A percentile compares a stretch with the other conserved stretches of the same genome.
Evolutionary conservation across 306 rosid genomes (phyloP).

Genomic region (Cicer pinnatifidum): DNA sequence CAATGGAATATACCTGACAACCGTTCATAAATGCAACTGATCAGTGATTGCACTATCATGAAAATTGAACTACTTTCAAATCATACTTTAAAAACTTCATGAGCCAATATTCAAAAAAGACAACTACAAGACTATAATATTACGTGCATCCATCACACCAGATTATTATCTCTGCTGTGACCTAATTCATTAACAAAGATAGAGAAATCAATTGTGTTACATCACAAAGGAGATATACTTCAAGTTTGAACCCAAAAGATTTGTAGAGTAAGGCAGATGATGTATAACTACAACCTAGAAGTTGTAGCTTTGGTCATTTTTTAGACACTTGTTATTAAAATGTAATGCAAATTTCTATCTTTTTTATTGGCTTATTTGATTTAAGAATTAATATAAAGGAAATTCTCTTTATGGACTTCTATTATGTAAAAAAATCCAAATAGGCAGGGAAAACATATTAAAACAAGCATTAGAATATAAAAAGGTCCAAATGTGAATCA

Average conservation of each 20-base stretch:
- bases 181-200: background rate
- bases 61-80: conserved; percentile 12
- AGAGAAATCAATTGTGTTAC: conserved; percentile 9
- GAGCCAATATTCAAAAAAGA: conserved; percentile 23
- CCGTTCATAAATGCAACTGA: conserved; percentile 38
- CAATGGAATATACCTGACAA: conserved; percentile 80
- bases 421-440: conserved; percentile 13
- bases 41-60: conserved; percentile 23
- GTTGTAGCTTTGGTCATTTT: conserved; percentile 30
- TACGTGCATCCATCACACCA: conserved; percentile 7
- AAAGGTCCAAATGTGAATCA: background rate
- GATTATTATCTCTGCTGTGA: conserved; percentile 2
- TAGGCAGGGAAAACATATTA: background rate
- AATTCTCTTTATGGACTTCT: conserved; percentile 1
- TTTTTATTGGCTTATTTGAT: conserved; percentile 19
- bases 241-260: conserved; percentile 4
- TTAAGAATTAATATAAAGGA: conserved; percentile 23
- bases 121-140: conserved; percentile 17
- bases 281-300: conserved; percentile 11
- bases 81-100: conserved; percentile 28
- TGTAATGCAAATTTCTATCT: background rate
- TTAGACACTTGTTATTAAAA: conserved; percentile 3
- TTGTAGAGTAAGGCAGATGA: background rate
- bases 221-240: conserved; percentile 3
- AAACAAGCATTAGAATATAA: background rate